These are phyloP conservation scores for Diplodia mutila DNA, from an alignment of 2,329 filamentous ascomycete genomes.

Conservation along the genomic window DNA sequence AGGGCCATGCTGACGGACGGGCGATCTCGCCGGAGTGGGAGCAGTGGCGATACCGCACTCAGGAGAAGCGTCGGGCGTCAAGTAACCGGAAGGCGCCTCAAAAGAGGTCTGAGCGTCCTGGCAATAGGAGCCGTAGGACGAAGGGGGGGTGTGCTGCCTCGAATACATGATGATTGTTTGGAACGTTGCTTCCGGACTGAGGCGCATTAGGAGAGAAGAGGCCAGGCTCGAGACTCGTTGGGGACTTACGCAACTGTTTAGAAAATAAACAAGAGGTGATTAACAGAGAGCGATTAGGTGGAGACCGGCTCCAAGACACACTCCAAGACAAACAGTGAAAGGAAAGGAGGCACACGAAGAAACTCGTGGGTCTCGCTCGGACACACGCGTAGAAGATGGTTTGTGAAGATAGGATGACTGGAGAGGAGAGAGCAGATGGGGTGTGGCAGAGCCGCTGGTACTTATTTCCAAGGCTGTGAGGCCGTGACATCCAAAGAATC, in stretches of 20 bases:
- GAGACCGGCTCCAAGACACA: conserved; percentile 51
- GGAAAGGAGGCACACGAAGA: conserved; percentile 33
- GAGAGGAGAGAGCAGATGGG: conserved; percentile 36
- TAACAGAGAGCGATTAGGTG: conserved; percentile 45
- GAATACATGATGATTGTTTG: conserved; percentile 45
- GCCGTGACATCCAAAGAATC: conserved; percentile 32
- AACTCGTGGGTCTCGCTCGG: conserved; percentile 38
- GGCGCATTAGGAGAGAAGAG: conserved; percentile 29
- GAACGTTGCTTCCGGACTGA: conserved; percentile 43
- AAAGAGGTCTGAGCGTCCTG: conserved; percentile 49
- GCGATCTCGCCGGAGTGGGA: conserved; percentile 69
- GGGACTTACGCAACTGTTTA: conserved; percentile 38
- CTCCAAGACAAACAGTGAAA: conserved; percentile 35
- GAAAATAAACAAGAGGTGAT: conserved; percentile 35
- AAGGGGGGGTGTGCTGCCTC: conserved; percentile 52
- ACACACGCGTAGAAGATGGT: conserved; percentile 26
- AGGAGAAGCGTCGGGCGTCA: conserved; percentile 70
- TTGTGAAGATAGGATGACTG: conserved; percentile 31
- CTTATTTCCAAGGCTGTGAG: conserved; percentile 42
- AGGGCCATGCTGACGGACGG: conserved; percentile 77
- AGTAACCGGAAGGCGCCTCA: conserved; percentile 58
- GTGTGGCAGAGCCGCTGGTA: conserved; percentile 44
- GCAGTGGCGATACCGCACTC: conserved; percentile 70
- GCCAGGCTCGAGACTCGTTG: background rate
- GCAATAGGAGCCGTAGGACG: conserved; percentile 27